phyloP scores from a whole-genome alignment of 306 rosid genomes.

The Rosa rugosa region DNA sequence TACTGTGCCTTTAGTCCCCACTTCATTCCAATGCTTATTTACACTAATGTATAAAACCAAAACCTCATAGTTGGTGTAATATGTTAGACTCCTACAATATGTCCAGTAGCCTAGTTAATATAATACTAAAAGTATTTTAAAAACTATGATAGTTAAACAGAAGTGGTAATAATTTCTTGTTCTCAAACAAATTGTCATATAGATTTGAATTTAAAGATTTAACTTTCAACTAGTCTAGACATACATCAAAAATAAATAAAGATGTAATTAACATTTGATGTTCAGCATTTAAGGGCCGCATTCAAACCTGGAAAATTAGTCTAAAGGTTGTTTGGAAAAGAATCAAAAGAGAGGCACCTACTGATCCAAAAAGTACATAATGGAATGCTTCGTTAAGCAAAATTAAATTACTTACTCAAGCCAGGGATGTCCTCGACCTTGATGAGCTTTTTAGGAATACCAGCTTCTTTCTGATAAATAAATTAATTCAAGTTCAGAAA shows the following conservation, averaged over 20 bases:
- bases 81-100: neutral
- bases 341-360: neutral
- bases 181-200: neutral
- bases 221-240: neutral
- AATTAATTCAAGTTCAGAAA: slow-evolving; percentile 20
- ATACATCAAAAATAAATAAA: neutral
- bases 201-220: neutral
- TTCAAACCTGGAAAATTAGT: neutral
- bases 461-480: slow-evolving; percentile 80
- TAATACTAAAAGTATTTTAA: neutral
- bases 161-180: neutral
- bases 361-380: neutral
- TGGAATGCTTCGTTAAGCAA: slow-evolving; percentile 3
- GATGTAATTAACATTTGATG: neutral
- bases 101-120: neutral
- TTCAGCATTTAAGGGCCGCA: neutral
- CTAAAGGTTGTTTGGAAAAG: neutral
- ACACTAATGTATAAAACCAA: neutral
- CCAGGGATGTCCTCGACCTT: slow-evolving; percentile 90
- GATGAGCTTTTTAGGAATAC: slow-evolving; percentile 64
- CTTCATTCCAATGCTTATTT: neutral
- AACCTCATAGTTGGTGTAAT: neutral
- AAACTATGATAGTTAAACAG: neutral
- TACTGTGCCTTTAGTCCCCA: neutral
- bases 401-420: slow-evolving; percentile 63